phyloP scores from a whole-genome alignment of 192 early-diverging fungal genomes.

The Obelidium mucronatum region DNA sequence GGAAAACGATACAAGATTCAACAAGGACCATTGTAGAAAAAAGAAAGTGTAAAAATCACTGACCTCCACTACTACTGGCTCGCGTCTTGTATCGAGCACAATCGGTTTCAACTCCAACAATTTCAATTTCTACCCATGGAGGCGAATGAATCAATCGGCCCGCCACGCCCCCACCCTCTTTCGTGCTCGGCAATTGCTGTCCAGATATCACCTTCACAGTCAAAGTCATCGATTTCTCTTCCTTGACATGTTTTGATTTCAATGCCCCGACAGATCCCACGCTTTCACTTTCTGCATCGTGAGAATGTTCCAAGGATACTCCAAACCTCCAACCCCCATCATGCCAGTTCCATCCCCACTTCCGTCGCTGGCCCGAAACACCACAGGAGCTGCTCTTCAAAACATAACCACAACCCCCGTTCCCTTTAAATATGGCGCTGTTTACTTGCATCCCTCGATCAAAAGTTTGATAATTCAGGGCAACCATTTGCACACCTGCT shows the following conservation, averaged over 20 bases:
- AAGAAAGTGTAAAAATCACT: slow-evolving; percentile 1
- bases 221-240: slow-evolving; percentile 10
- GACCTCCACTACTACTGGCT: slow-evolving; percentile 63
- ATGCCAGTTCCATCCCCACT: neutral
- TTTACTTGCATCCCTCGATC: slow-evolving; percentile 86
- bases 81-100: slow-evolving; percentile 58
- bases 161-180: slow-evolving; percentile 55
- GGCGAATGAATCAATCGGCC: slow-evolving; percentile 44
- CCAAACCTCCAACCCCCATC: neutral
- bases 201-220: slow-evolving; percentile 66
- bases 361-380: slow-evolving; percentile 37
- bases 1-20: neutral
- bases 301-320: neutral
- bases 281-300: too few species aligned
- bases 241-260: too few species aligned
- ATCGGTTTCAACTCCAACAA: slow-evolving; percentile 48
- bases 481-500: slow-evolving; percentile 84
- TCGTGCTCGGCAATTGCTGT: slow-evolving; percentile 73
- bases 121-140: slow-evolving; percentile 69
- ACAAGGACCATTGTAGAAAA: slow-evolving; percentile 2
- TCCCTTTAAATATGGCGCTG: slow-evolving; percentile 80
- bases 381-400: slow-evolving; percentile 73
- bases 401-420: slow-evolving; percentile 81
- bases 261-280: too few species aligned
- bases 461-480: slow-evolving; percentile 87